Conservation (phyloP, 305 asterid genomes). For the Fraxinus sp. region DNA sequence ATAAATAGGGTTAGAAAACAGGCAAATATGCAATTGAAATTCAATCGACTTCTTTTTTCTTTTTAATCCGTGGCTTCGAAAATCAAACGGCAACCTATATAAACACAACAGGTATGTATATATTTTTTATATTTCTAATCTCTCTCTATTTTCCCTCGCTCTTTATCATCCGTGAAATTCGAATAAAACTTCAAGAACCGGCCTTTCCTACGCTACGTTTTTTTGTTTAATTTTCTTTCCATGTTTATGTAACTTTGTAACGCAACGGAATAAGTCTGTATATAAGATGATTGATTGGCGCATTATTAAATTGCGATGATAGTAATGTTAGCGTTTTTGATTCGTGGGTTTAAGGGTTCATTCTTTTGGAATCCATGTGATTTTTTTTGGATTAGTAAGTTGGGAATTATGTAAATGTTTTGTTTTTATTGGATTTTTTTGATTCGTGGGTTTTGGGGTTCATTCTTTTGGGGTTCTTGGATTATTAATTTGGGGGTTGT, state of each 20-base stretch:
- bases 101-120: not conserved
- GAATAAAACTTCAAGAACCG: not conserved
- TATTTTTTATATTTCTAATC: not conserved
- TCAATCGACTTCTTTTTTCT: not conserved
- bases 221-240: not conserved
- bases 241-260: not conserved
- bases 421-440: not conserved
- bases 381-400: not conserved
- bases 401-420: conserved; percentile 1
- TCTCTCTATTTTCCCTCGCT: conserved; percentile 2
- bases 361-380: not conserved
- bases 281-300: not conserved
- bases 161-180: not conserved
- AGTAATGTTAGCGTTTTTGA: conserved; percentile 26
- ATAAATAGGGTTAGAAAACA: not conserved
- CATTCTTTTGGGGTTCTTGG: conserved; percentile 1
- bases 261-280: not conserved
- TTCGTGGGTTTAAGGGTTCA: conserved; percentile 27
- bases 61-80: not conserved
- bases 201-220: not conserved
- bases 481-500: conserved; percentile 15
- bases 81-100: not conserved
- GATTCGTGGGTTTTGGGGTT: not conserved
- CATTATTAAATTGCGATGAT: not conserved
- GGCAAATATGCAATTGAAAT: not conserved